Base-by-base conservation (phyloP, 768 basidiomycete species). In the Hydnomerulius pinastri region DNA sequence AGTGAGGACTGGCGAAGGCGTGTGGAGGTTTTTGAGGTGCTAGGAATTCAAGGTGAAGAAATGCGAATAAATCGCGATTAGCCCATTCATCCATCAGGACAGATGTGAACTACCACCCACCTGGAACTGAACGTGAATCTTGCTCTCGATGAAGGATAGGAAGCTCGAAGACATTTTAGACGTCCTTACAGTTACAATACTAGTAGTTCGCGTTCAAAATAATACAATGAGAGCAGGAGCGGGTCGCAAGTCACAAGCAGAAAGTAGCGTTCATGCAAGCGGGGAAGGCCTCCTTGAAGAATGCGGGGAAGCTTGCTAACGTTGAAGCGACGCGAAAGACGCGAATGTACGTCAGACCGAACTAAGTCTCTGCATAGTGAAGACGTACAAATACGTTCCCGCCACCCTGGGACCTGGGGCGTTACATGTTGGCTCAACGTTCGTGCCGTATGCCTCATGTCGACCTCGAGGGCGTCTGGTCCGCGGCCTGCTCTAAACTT, bases 91-190 rank as follows among this genome's bases (percentile, higher is more conserved):
- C 38, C 2, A 24, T 13, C 5, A 39, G 13, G 13, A 10, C 10
- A 11, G 21, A 20, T 12, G 7, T 17, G 32, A n/a, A 10, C n/a
- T 5, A 15, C 18, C n/a, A n/a, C 49, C 39, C 20, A 53, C 62
- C 43, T 56, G 53, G 1, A 50, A 10, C n/a, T 42, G 56, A 33
- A 49, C 35, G 17, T 44, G 48, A 17, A 51, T 3, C 10, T 42
- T 43, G 28, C 38, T 48, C 23, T 54, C 62, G 17, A 61, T 36
- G 33, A 53, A 38, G 21, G 49, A 48, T 23, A 46, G 35, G 23
- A 58, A n/a, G 24, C 38, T 47, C 15, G 41, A 15, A 8, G 30
- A 13, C 51, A 57, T 52, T 42, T 7, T 48, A 4, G 17, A 8
- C 8, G 7, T 32, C 15, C 15, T 32, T 15, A 32, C 8, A 32